Conservation (phyloP, 352 stramenopile genomes). For the Ochromonadaceae sp. region DNA sequence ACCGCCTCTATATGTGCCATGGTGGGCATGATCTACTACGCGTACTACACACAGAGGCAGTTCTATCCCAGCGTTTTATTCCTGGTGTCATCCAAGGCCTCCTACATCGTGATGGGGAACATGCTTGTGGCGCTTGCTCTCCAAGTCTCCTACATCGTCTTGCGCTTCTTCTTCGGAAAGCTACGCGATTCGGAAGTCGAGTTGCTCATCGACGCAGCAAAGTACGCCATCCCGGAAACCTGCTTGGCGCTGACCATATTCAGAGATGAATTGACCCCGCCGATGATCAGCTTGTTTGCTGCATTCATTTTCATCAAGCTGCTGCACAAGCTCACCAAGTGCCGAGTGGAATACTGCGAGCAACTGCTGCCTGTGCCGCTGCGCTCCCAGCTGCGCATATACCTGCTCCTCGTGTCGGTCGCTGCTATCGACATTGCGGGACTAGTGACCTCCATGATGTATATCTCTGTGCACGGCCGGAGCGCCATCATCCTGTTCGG, state of each 20-base stretch:
- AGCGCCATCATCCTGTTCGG: slow-evolving; percentile 82
- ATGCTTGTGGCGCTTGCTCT: slow-evolving; percentile 29
- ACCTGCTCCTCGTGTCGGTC: slow-evolving; percentile 19
- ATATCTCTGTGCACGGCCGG: slow-evolving; percentile 14
- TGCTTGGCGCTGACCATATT: slow-evolving; percentile 98
- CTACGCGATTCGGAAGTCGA: slow-evolving; percentile 57
- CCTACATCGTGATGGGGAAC: slow-evolving; percentile 86
- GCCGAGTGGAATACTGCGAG: slow-evolving; percentile 31
- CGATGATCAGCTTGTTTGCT: slow-evolving; percentile 82
- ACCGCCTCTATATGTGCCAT: slow-evolving; percentile 58
- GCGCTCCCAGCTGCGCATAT: slow-evolving; percentile 19
- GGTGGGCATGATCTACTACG: slow-evolving; percentile 67
- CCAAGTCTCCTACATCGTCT: background rate
- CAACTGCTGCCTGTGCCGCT: slow-evolving; percentile 22
- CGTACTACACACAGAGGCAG: slow-evolving; percentile 72
- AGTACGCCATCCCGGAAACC: slow-evolving; percentile 94
- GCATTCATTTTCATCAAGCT: slow-evolving; percentile 86
- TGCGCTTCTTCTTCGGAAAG: slow-evolving; percentile 43
- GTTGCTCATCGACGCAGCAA: slow-evolving; percentile 83
- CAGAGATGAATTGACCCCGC: slow-evolving; percentile 76
- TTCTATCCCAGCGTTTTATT: slow-evolving; percentile 95
- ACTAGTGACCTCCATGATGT: background rate
- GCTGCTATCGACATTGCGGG: background rate
- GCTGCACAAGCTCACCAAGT: slow-evolving; percentile 63
- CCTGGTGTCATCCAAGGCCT: slow-evolving; percentile 86